Evolutionary conservation across 441 rosid species (phyloP).

Genomic region (Jatropha podagrica): DNA sequence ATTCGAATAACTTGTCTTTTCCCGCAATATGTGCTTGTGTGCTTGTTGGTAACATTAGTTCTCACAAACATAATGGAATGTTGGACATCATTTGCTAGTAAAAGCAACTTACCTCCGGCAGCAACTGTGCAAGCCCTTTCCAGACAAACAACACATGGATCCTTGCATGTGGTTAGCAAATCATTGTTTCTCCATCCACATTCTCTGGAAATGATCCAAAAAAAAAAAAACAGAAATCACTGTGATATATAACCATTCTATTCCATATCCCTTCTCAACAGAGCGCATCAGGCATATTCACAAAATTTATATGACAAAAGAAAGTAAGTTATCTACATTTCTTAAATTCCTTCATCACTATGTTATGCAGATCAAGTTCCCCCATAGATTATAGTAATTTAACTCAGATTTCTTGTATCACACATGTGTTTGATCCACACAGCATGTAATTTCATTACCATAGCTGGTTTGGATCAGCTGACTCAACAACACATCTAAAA

Average conservation of each 20-base stretch:
- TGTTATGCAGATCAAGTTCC: not conserved
- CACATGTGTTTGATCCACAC: not conserved
- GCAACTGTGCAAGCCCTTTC: conserved; percentile 81
- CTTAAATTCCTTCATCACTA: not conserved
- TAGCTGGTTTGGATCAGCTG: not conserved
- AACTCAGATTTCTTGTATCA: not conserved
- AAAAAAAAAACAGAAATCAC: conserved; percentile 2
- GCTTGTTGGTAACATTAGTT: conserved; percentile 5
- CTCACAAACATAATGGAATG: not conserved
- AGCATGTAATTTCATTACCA: not conserved
- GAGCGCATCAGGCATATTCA: not conserved
- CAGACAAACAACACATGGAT: conserved; percentile 84
- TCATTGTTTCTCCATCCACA: conserved; percentile 82
- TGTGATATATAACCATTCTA: not conserved
- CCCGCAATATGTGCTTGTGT: not conserved
- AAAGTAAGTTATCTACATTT: not conserved
- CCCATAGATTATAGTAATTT: not conserved
- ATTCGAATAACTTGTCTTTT: not conserved
- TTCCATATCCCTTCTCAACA: not conserved
- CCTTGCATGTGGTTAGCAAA: conserved; percentile 50
- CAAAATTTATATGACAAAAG: not conserved
- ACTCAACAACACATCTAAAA: not conserved
- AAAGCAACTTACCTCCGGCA: conserved; percentile 62
- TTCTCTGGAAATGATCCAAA: conserved; percentile 54
- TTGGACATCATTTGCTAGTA: not conserved